A percentile compares a stretch with the other conserved stretches of the same genome.
phyloP scores from a whole-genome alignment of 2,329 filamentous ascomycete genomes.

The Phaeosphaeria sp. region DNA sequence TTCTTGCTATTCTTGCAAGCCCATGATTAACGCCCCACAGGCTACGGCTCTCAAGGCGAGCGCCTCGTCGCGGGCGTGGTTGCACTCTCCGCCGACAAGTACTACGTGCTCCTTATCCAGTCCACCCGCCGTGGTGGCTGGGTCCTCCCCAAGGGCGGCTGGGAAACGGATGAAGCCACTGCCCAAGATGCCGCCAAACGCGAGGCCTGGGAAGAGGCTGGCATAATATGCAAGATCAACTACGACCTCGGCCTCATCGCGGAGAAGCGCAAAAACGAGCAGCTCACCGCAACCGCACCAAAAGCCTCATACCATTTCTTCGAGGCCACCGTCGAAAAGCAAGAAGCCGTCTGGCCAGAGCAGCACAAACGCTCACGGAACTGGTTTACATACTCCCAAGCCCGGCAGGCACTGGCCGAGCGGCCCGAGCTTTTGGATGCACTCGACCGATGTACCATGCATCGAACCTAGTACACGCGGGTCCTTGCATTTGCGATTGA shows the following conservation, averaged over 20 bases:
- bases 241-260: conserved; percentile 86
- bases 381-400: conserved; percentile 88
- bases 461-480: conserved; percentile 36
- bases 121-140: conserved; percentile 89
- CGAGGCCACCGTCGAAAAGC: conserved; percentile 84
- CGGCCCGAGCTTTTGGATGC: conserved; percentile 90
- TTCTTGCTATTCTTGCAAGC: not conserved
- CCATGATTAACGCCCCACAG: conserved; percentile 56
- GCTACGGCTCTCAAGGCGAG: conserved; percentile 90
- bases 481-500: conserved; percentile 14
- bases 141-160: conserved; percentile 97
- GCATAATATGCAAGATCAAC: conserved; percentile 83
- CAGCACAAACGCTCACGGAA: conserved; percentile 86
- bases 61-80: conserved; percentile 95
- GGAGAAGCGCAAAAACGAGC: conserved; percentile 70
- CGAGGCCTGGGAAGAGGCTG: conserved; percentile 98
- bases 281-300: conserved; percentile 66
- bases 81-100: conserved; percentile 83
- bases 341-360: conserved; percentile 91
- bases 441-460: conserved; percentile 74
- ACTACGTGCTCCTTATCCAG: conserved; percentile 90
- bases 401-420: conserved; percentile 75
- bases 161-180: conserved; percentile 93
- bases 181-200: conserved; percentile 81
- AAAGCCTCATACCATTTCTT: conserved; percentile 83